phyloP scores from a whole-genome alignment of 306 rosid genomes.

The Pyrus pyrifolia region DNA sequence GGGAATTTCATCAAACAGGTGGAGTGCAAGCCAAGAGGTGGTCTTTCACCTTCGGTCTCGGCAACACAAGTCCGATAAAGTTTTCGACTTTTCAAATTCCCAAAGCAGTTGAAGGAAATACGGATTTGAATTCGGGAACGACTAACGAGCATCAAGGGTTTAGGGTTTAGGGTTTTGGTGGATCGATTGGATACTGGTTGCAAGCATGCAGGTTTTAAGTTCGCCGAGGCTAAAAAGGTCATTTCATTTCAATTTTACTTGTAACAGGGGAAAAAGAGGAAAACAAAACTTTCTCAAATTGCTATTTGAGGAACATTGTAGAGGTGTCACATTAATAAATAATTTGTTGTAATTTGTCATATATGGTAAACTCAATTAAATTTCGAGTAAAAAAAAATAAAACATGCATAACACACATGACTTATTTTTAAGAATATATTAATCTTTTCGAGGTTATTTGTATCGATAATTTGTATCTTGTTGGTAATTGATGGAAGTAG shows the following conservation, averaged over 20 bases:
- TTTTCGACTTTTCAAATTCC: background rate
- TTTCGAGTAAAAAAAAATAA: too few species aligned
- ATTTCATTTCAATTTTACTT: background rate
- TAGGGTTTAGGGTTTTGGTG: slow-evolving; percentile 8
- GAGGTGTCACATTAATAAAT: background rate
- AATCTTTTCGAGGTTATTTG: too few species aligned
- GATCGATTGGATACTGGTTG: background rate
- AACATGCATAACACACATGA: background rate
- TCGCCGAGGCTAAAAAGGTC: background rate
- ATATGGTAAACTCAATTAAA: too few species aligned
- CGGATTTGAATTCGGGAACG: background rate
- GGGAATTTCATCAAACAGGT: slow-evolving; percentile 21
- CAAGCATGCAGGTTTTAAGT: background rate
- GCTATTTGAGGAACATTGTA: background rate
- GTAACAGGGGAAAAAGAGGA: background rate
- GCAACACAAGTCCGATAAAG: background rate
- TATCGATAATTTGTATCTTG: background rate
- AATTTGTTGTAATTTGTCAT: background rate
- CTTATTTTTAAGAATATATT: too few species aligned
- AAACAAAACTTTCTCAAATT: background rate
- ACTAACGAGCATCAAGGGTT: background rate
- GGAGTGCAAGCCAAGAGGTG: background rate
- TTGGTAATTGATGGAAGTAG: too few species aligned
- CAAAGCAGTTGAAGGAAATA: background rate
- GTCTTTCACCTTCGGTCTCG: background rate